Conservation (phyloP, 768 basidiomycete species). For the Suillus bovinus region DNA sequence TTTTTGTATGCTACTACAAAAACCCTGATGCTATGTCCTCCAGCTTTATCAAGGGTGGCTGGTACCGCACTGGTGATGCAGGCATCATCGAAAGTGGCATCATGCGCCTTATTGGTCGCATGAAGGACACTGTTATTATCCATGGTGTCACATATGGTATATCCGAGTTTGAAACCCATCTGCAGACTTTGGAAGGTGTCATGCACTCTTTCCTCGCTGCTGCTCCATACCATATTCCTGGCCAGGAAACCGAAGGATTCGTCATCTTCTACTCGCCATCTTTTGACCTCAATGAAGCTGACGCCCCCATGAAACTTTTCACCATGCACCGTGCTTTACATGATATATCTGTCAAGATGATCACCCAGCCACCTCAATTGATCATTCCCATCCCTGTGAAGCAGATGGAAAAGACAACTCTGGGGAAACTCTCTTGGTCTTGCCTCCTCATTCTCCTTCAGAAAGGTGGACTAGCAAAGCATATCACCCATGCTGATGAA, state of each 20-base stretch:
- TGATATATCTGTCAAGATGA: conserved; percentile 31
- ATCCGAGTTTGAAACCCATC: conserved; percentile 35
- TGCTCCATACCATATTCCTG: conserved; percentile 36
- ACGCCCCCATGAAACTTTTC: conserved; percentile 25
- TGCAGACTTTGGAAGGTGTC: conserved; percentile 38
- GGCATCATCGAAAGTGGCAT: conserved; percentile 37
- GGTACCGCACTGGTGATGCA: conserved; percentile 64
- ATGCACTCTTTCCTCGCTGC: conserved; percentile 34
- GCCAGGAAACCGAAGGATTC: conserved; percentile 42
- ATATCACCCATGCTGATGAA: conserved; percentile 30
- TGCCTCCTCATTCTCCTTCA: conserved; percentile 37
- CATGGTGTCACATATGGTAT: conserved; percentile 40
- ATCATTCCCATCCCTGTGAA: too few species aligned
- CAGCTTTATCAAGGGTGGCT: conserved; percentile 49
- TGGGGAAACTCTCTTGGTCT: conserved; percentile 44
- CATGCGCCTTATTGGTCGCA: conserved; percentile 38
- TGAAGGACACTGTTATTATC: conserved; percentile 41
- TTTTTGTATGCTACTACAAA: conserved; percentile 47
- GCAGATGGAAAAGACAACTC: conserved; percentile 43
- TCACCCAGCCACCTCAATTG: conserved; percentile 35
- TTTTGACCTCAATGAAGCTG: conserved; percentile 24
- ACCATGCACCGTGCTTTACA: conserved; percentile 33
- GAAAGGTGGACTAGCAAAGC: conserved; percentile 33
- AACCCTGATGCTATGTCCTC: conserved; percentile 48
- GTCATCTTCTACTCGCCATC: conserved; percentile 37